Evolutionary conservation across 2,329 filamentous ascomycete species (phyloP), one percentile per base, ranked within the genome.

Genomic region (Alternaria angustiovoidea): DNA sequence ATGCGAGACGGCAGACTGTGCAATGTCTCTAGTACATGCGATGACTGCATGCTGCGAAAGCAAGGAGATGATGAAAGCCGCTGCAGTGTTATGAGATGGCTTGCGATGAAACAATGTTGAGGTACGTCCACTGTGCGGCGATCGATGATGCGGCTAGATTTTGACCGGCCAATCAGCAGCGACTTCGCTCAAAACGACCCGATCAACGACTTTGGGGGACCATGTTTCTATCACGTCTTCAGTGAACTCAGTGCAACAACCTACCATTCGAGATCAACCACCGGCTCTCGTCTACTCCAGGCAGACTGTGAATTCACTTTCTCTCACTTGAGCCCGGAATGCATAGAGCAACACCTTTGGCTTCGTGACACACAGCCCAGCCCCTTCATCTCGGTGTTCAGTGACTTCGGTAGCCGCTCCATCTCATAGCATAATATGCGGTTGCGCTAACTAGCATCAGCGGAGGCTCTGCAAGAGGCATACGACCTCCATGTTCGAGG

Each of bases 201-300:
- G 26, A 16, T 43, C 11, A 20, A 44, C 28, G 26, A 7, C 32
- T 26, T 36, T 24, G 12, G 32, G 5, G 20, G 16, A 0, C 20
- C 16, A 5, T 38, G n/a, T 24, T 58, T 58, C 41, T 58, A 58
- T 28, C 30, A 24, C 47, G 55, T 57, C 39, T 46, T 34, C 38
- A 52, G 48, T 39, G 41, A 51, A 11, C 32, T 20, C 24, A 43
- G 28, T 16, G 11, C 36, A 6, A 24, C 47, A 11, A 11, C 6
- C 9, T 57, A 57, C 32, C 30, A 36, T 4, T 14, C 30, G 0
- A 34, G 30, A 11, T 48, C 5, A 2, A 7, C 3, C 1, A 2
- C 2, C 4, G 46, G 12, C 4, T 0, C 46, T 2, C 2, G 46
- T 1, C 5, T 48, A 6, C 24, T 36, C 2, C 46, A 48, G 18